These are phyloP conservation scores for Ogataea sp. DNA, from an alignment of 805 yeast genomes.

Conservation along the genomic window DNA sequence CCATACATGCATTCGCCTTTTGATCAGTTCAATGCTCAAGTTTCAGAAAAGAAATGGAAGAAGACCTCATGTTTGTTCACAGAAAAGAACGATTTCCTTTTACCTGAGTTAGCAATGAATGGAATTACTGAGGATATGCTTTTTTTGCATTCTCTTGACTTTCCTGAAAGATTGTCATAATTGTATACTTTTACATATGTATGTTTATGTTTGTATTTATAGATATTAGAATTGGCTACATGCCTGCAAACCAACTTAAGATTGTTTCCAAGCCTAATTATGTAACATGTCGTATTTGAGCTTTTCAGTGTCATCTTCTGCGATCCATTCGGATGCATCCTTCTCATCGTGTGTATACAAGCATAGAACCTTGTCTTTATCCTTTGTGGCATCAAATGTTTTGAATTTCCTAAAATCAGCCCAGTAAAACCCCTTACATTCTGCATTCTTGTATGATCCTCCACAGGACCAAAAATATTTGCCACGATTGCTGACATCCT, in stretches of 20 bases:
- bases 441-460: slow-evolving; percentile 31
- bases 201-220: neutral
- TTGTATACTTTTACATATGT: neutral
- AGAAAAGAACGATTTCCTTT: neutral
- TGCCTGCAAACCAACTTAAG: no score
- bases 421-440: slow-evolving; percentile 42
- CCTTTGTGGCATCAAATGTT: neutral
- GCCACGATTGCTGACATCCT: slow-evolving; percentile 37
- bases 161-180: neutral
- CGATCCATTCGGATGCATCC: slow-evolving; percentile 37
- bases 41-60: no score
- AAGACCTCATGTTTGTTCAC: no score
- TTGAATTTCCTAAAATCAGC: slow-evolving; percentile 32
- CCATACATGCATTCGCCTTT: no score
- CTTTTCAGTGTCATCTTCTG: slow-evolving; percentile 27
- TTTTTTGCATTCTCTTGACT: neutral
- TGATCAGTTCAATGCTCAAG: no score
- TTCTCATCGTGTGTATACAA: slow-evolving; percentile 23
- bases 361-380: neutral
- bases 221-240: no score
- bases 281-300: neutral
- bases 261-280: neutral
- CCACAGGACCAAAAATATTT: slow-evolving; percentile 64
- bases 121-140: neutral
- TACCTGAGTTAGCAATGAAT: neutral